A percentile compares a stretch with the other conserved stretches of the same genome.
Evolutionary conservation across 257 asterid species (phyloP).

Genomic region (Jacaranda copaia): DNA sequence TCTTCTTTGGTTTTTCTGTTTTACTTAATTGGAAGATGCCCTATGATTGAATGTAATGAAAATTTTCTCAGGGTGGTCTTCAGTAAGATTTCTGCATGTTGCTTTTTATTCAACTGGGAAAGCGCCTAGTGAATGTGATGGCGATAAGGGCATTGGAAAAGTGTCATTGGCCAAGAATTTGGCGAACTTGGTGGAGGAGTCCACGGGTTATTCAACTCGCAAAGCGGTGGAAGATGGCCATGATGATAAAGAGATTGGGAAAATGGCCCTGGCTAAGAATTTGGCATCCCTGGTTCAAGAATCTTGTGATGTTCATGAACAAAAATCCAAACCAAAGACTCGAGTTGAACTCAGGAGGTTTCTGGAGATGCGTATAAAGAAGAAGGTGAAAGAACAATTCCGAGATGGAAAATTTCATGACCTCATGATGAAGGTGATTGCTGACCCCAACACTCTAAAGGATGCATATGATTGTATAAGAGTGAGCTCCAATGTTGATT

Average conservation of each 20-base stretch:
- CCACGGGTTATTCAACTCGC: constrained; percentile 34
- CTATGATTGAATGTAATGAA: constrained; percentile 5
- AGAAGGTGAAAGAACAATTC: constrained; percentile 82
- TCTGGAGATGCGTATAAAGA: constrained; percentile 77
- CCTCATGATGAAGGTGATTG: constrained; percentile 76
- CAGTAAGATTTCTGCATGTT: constrained; percentile 25
- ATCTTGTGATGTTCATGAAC: constrained; percentile 49
- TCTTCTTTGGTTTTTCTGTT: background rate
- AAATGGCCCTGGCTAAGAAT: constrained; percentile 62
- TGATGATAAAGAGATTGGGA: constrained; percentile 42
- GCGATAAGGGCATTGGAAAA: constrained; percentile 36
- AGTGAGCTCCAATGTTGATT: constrained; percentile 67
- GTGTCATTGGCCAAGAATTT: constrained; percentile 48
- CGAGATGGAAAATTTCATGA: constrained; percentile 68
- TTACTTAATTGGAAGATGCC: constrained; percentile 5
- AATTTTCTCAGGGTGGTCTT: constrained; percentile 43
- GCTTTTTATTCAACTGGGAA: constrained; percentile 45
- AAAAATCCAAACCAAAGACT: constrained; percentile 50
- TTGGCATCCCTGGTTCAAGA: constrained; percentile 86
- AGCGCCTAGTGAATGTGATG: constrained; percentile 26
- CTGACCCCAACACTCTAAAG: constrained; percentile 70
- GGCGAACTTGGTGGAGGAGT: constrained; percentile 52
- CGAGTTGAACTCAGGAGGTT: constrained; percentile 64
- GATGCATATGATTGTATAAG: constrained; percentile 84
- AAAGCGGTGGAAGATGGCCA: constrained; percentile 25